Conservation (phyloP, 768 basidiomycete species). For the Rhizopogon salebrosus region DNA sequence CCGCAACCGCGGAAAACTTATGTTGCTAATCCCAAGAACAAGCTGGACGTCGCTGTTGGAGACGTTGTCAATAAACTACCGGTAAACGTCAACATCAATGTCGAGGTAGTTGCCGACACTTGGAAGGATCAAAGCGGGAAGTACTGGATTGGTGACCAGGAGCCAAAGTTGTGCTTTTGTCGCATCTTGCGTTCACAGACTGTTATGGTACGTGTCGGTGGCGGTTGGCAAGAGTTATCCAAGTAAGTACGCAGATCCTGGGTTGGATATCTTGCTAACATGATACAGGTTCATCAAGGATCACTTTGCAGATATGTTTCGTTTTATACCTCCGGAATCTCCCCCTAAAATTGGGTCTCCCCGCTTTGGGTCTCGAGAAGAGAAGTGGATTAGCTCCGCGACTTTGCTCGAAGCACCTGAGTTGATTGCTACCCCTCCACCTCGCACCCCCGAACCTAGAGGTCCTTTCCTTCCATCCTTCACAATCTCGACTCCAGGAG, state of each 20-base stretch:
- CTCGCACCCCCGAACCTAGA: slow-evolving; percentile 66
- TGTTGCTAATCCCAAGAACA: slow-evolving; percentile 83
- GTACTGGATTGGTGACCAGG: slow-evolving; percentile 93
- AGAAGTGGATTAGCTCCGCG: slow-evolving; percentile 82
- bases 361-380: slow-evolving; percentile 43
- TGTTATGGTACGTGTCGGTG: slow-evolving; percentile 95
- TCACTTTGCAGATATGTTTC: slow-evolving; percentile 81
- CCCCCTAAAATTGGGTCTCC: slow-evolving; percentile 43
- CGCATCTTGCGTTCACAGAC: slow-evolving; percentile 87
- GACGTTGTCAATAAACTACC: slow-evolving; percentile 87
- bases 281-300: slow-evolving; percentile 71
- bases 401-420: slow-evolving; percentile 59
- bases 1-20: slow-evolving; percentile 58
- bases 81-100: slow-evolving; percentile 76
- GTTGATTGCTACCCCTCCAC: slow-evolving; percentile 31
- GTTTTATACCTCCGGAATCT: slow-evolving; percentile 59
- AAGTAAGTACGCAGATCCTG: slow-evolving; percentile 48
- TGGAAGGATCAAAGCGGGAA: slow-evolving; percentile 94
- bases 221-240: slow-evolving; percentile 90
- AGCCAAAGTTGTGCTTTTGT: slow-evolving; percentile 87
- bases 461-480: slow-evolving; percentile 59
- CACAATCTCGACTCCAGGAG: slow-evolving; percentile 46
- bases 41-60: slow-evolving; percentile 89
- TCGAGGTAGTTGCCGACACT: slow-evolving; percentile 74
- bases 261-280: slow-evolving; percentile 3